Evolutionary conservation across 768 basidiomycete species (phyloP).

Genomic region (Mycena filopes): DNA sequence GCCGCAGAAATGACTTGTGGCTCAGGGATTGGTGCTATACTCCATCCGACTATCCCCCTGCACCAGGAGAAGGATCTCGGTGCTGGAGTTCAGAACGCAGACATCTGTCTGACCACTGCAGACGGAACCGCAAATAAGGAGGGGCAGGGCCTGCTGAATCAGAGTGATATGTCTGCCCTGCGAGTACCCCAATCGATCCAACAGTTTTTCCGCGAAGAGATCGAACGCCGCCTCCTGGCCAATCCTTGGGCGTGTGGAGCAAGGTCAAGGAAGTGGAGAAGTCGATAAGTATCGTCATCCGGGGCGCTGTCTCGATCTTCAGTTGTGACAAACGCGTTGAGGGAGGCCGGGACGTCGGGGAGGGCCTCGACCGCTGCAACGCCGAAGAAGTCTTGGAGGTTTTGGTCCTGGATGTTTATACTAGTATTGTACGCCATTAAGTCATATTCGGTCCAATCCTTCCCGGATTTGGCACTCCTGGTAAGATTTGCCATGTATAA

Average conservation of each 20-base stretch:
- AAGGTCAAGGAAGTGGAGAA: slow-evolving; percentile 37
- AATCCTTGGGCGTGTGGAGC: slow-evolving; percentile 34
- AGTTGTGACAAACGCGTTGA: slow-evolving; percentile 32
- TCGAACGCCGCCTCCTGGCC: slow-evolving; percentile 40
- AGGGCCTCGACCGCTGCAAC: slow-evolving; percentile 26
- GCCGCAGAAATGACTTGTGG: slow-evolving; percentile 44
- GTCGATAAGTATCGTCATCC: slow-evolving; percentile 34
- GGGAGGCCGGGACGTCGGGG: background rate
- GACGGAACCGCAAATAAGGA: slow-evolving; percentile 37
- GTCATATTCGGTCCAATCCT: slow-evolving; percentile 16
- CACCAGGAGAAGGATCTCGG: slow-evolving; percentile 37
- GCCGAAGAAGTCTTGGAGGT: slow-evolving; percentile 36
- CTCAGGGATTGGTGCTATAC: slow-evolving; percentile 41
- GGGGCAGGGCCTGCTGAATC: slow-evolving; percentile 30
- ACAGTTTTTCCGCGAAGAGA: slow-evolving; percentile 36
- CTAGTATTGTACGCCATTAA: slow-evolving; percentile 23
- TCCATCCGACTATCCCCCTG: slow-evolving; percentile 35
- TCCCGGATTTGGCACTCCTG: slow-evolving; percentile 32
- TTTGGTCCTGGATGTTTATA: slow-evolving; percentile 30
- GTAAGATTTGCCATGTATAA: slow-evolving; percentile 30
- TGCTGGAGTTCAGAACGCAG: slow-evolving; percentile 37
- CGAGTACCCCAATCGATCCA: slow-evolving; percentile 23
- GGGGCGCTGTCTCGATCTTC: slow-evolving; percentile 34
- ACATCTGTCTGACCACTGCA: slow-evolving; percentile 36
- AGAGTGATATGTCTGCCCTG: slow-evolving; percentile 35